phyloP scores from a whole-genome alignment of 345 rosid genomes.

The Viola odorata region DNA sequence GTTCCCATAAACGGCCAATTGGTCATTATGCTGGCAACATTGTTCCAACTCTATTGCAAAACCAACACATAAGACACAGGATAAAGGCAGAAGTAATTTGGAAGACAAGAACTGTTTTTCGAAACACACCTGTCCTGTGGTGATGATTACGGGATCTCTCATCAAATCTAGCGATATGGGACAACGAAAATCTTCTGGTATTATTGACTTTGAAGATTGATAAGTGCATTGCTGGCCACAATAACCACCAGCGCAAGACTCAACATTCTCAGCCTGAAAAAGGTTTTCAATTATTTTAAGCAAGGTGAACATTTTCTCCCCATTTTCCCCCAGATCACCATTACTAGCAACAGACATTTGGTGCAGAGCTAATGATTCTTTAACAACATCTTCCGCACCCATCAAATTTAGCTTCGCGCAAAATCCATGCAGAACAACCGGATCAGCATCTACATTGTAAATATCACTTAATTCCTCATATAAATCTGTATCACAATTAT shows the following conservation, averaged over 20 bases:
- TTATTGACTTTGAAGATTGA: background rate
- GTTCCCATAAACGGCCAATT: background rate
- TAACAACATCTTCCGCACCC: background rate
- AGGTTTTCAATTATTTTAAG: background rate
- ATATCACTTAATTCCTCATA: background rate
- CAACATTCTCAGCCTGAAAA: background rate
- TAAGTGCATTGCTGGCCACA: background rate
- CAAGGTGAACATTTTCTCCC: background rate
- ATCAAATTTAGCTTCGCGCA: background rate
- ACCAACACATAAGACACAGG: background rate
- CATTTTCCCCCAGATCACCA: background rate
- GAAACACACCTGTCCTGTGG: background rate
- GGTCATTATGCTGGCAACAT: background rate
- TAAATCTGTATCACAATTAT: background rate
- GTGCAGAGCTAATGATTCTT: background rate
- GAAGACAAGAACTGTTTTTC: background rate
- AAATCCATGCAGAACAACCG: background rate
- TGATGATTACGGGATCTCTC: slow-evolving; percentile 3
- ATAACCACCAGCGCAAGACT: background rate
- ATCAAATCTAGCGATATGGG: slow-evolving; percentile 1
- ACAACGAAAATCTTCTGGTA: background rate
- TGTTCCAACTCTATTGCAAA: background rate
- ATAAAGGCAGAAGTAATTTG: background rate
- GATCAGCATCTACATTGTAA: background rate
- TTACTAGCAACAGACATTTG: background rate